Percentiles rank a stretch among this genome's conserved stretches.
Conservation (phyloP, 2,329 filamentous ascomycete genomes). For the Ilyonectria sp. region DNA sequence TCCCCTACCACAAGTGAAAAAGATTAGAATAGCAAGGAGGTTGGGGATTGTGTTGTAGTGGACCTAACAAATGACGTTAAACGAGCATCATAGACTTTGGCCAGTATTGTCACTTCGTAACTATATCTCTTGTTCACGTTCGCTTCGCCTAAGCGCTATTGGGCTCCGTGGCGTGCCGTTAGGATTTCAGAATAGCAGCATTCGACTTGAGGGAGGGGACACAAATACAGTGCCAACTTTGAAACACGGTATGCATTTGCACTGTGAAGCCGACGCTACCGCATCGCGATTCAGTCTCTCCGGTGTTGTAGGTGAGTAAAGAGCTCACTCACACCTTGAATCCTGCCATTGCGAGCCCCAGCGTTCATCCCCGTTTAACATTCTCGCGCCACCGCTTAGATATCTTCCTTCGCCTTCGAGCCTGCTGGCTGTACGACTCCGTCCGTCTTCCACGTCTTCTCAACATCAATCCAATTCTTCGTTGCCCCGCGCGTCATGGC, state of each 20-base stretch:
- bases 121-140: not conserved
- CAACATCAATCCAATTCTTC: not conserved
- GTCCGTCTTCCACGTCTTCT: not conserved
- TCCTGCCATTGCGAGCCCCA: conserved; percentile 13
- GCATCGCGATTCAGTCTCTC: conserved; percentile 39
- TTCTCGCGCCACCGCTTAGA: not conserved
- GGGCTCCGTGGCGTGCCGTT: not conserved
- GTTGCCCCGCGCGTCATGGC: conserved; percentile 32
- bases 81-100: conserved; percentile 31
- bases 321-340: conserved; percentile 29
- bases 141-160: not conserved
- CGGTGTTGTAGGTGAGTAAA: conserved; percentile 32
- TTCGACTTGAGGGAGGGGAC: not conserved
- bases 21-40: conserved; percentile 2
- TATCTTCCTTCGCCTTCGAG: not conserved
- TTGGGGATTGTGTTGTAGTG: not conserved
- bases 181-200: not conserved
- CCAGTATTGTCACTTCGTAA: not conserved
- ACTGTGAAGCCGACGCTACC: conserved; percentile 41
- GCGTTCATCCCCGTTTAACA: not conserved
- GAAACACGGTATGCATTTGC: conserved; percentile 9
- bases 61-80: conserved; percentile 23
- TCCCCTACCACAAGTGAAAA: no score
- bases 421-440: not conserved
- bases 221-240: conserved; percentile 8